Conservation (phyloP, 1,139 yeast genomes). For the Suhomyces kunorum region DNA sequence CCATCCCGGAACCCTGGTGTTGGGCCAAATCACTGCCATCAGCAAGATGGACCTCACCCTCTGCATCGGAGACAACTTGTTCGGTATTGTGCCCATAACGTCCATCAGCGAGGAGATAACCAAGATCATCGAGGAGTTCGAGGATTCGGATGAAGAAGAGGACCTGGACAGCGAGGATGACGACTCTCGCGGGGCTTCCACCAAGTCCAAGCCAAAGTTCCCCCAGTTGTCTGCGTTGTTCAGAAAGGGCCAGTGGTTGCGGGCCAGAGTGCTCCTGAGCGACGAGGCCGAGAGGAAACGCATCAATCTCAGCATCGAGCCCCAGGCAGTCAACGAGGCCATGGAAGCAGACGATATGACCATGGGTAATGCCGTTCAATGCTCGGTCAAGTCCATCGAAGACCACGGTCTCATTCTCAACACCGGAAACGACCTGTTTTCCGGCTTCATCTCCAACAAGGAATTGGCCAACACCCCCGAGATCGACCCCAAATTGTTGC, state of each 20-base stretch:
- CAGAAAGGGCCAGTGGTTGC: conserved; percentile 78
- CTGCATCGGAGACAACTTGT: conserved; percentile 78
- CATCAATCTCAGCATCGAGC: conserved; percentile 75
- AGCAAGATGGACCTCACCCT: conserved; percentile 64
- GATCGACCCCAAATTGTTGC: conserved; percentile 22
- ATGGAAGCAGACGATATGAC: conserved; percentile 66
- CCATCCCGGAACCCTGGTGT: conserved; percentile 67
- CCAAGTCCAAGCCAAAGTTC: conserved; percentile 37
- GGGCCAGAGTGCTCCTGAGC: conserved; percentile 64
- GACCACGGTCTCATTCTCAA: conserved; percentile 87
- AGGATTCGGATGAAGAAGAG: conserved; percentile 46
- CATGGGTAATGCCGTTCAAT: conserved; percentile 69
- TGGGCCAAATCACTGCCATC: conserved; percentile 73
- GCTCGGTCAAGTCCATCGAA: conserved; percentile 74
- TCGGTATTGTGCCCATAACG: conserved; percentile 79
- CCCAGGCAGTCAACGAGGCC: conserved; percentile 63
- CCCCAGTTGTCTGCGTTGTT: conserved; percentile 62
- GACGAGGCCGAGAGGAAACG: conserved; percentile 45
- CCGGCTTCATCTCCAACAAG: conserved; percentile 79
- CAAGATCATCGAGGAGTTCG: conserved; percentile 53
- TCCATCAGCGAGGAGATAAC: conserved; percentile 69
- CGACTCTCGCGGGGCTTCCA: background rate
- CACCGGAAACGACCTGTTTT: conserved; percentile 56
- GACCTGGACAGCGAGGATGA: conserved; percentile 28
- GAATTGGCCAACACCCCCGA: conserved; percentile 42